A percentile compares a stretch with the other conserved stretches of the same genome.
phyloP scores from a whole-genome alignment of 2,329 filamentous ascomycete genomes.

The Alternaria gansuensis region DNA sequence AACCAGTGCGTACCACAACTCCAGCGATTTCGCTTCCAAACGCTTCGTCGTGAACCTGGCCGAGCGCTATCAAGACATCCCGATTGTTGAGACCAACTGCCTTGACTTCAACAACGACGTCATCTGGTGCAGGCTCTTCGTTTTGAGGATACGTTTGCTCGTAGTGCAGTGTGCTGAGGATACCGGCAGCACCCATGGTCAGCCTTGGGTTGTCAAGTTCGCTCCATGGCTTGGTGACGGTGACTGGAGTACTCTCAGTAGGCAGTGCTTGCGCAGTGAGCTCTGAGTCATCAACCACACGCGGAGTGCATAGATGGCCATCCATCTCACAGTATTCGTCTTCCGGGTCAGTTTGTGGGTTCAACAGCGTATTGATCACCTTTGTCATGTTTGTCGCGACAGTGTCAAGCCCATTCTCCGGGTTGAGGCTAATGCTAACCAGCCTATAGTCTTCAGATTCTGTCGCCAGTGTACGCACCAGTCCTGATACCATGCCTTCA shows the following conservation, averaged over 20 bases:
- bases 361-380: conserved; percentile 5
- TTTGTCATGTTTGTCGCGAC: conserved; percentile 8
- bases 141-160: conserved; percentile 1
- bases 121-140: conserved; percentile 15
- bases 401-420: not conserved
- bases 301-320: conserved; percentile 14
- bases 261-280: conserved; percentile 11
- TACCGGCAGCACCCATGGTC: conserved; percentile 24
- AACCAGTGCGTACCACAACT: conserved; percentile 17
- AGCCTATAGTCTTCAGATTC: conserved; percentile 23
- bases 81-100: conserved; percentile 31
- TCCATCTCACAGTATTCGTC: conserved; percentile 25
- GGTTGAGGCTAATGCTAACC: conserved; percentile 17
- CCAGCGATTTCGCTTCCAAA: conserved; percentile 32
- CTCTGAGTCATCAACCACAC: conserved; percentile 19
- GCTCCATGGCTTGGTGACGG: conserved; percentile 29
- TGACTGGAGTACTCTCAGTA: not conserved
- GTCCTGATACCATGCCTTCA: conserved; percentile 21
- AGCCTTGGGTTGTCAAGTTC: conserved; percentile 20
- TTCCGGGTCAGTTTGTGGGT: conserved; percentile 14
- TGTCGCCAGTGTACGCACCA: conserved; percentile 23
- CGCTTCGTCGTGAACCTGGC: conserved; percentile 34
- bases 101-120: conserved; percentile 30
- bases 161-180: conserved; percentile 30
- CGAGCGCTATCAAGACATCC: conserved; percentile 34